These are phyloP conservation scores for Chlamydomonas incerta DNA, from an alignment of 139 green algal species.

Conservation along the genomic window DNA sequence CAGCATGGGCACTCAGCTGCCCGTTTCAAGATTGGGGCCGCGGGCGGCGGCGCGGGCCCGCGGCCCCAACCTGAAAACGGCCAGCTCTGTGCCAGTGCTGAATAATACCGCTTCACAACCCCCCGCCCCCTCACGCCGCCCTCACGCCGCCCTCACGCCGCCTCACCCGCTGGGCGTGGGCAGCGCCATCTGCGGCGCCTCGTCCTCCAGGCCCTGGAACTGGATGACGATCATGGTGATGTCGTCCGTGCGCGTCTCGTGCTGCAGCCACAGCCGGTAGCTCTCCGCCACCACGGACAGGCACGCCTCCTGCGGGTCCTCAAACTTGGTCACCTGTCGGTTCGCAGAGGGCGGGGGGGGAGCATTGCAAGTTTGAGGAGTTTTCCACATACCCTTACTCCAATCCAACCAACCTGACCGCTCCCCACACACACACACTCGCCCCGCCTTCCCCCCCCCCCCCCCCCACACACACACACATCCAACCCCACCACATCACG, in stretches of 20 bases:
- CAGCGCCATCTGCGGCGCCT: conserved; percentile 50
- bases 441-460: neutral
- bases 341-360: neutral
- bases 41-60: too few species aligned
- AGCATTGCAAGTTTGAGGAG: neutral
- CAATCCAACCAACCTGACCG: too few species aligned
- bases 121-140: too few species aligned
- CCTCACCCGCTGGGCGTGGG: conserved; percentile 50
- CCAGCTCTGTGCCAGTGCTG: too few species aligned
- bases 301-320: conserved; percentile 81
- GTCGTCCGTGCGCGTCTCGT: conserved; percentile 95
- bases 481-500: neutral
- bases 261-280: conserved; percentile 91
- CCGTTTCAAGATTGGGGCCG: too few species aligned
- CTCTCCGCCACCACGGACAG: conserved; percentile 80
- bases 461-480: neutral
- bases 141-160: too few species aligned
- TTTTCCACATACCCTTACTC: neutral
- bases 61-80: too few species aligned
- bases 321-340: conserved; percentile 63
- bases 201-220: conserved; percentile 67
- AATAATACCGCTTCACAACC: too few species aligned
- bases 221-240: conserved; percentile 91
- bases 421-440: neutral
- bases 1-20: too few species aligned